Percentiles rank a stretch among this genome's conserved stretches.
Conservation (phyloP, 2,329 filamentous ascomycete genomes). For the Fusarium vanettenii region DNA sequence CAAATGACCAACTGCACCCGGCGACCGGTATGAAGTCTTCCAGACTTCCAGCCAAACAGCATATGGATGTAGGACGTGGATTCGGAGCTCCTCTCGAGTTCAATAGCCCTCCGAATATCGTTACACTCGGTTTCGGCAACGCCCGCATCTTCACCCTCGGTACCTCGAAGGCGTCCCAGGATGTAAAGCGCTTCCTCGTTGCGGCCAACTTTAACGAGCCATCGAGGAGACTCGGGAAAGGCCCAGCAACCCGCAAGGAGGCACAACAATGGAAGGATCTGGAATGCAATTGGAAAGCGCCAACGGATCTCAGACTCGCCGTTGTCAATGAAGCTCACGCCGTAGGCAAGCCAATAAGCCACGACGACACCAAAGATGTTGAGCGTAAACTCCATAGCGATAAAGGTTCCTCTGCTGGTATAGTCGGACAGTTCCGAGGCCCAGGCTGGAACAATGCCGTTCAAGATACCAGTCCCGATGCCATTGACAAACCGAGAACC, state of each 20-base stretch:
- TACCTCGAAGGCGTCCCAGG: conserved; percentile 71
- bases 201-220: conserved; percentile 73
- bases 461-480: conserved; percentile 76
- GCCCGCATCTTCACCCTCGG: conserved; percentile 62
- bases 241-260: conserved; percentile 50
- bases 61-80: conserved; percentile 68
- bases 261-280: not conserved
- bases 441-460: conserved; percentile 78
- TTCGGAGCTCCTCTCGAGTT: conserved; percentile 64
- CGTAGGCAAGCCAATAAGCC: not conserved
- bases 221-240: conserved; percentile 76
- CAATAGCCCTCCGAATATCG: conserved; percentile 70
- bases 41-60: conserved; percentile 73
- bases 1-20: conserved; percentile 77
- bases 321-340: conserved; percentile 3
- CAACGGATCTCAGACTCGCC: not conserved
- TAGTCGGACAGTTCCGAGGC: conserved; percentile 77
- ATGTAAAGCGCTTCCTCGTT: conserved; percentile 75
- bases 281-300: conserved; percentile 4
- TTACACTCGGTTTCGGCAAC: conserved; percentile 71
- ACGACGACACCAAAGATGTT: conserved; percentile 77
- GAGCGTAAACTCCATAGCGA: conserved; percentile 78
- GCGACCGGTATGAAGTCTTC: conserved; percentile 72
- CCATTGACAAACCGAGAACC: conserved; percentile 61
- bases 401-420: conserved; percentile 74